phyloP scores from a whole-genome alignment of 1,139 yeast genomes.

The Arxiozyma heterogenica region DNA sequence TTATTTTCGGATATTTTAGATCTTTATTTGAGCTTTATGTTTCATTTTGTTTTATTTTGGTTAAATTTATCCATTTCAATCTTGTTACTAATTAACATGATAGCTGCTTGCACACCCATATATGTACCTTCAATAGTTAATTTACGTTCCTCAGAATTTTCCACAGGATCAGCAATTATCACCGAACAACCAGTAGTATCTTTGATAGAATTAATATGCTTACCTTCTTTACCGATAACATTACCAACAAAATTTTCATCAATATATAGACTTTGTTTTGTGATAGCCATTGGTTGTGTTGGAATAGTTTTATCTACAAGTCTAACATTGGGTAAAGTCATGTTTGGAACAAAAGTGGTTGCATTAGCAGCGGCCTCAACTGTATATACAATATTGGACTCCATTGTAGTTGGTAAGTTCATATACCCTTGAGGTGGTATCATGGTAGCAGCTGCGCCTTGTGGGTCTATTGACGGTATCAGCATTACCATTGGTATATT shows the following conservation, averaged over 20 bases:
- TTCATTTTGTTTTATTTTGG: neutral
- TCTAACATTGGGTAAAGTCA: constrained; percentile 24
- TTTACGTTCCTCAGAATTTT: constrained; percentile 50
- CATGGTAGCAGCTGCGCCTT: neutral
- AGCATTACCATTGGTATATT: constrained; percentile 12
- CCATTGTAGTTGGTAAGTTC: neutral
- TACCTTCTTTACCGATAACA: constrained; percentile 81
- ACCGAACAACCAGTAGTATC: constrained; percentile 71
- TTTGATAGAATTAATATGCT: constrained; percentile 70
- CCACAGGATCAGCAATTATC: constrained; percentile 49
- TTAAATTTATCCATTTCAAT: constrained; percentile 38
- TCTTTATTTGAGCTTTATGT: neutral
- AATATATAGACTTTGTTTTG: constrained; percentile 56
- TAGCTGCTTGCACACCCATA: constrained; percentile 67
- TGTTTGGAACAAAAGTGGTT: constrained; percentile 21
- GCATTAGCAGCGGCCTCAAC: constrained; percentile 24
- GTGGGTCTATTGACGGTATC: constrained; percentile 6
- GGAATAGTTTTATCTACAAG: constrained; percentile 19
- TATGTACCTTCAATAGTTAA: constrained; percentile 64
- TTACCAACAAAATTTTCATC: constrained; percentile 76
- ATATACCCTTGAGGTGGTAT: neutral
- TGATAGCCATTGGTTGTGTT: constrained; percentile 17
- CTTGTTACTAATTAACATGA: constrained; percentile 66
- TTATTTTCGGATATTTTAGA: too few relatives aligned
- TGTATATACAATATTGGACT: constrained; percentile 14